Percentiles rank a stretch among this genome's conserved stretches.
phyloP scores from a whole-genome alignment of 352 stramenopile species.

The Peronospora farinosa region DNA sequence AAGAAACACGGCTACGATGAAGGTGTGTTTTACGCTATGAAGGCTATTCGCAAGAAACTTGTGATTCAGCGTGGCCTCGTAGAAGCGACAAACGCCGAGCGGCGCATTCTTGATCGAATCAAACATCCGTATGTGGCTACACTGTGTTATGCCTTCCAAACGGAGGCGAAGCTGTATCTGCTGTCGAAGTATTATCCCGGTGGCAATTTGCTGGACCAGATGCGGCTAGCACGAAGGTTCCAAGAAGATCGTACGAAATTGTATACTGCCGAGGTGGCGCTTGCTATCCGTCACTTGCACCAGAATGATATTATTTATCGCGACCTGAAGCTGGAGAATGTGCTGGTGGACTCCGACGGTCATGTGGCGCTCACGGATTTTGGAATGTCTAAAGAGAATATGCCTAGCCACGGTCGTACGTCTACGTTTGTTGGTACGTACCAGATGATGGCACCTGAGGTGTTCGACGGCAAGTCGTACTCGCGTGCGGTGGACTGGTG shows the following conservation, averaged over 20 bases:
- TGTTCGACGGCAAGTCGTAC: slow-evolving; percentile 86
- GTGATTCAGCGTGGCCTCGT: slow-evolving; percentile 83
- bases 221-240: slow-evolving; percentile 88
- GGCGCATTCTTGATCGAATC: slow-evolving; percentile 85
- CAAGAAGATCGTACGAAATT: slow-evolving; percentile 89
- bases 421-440: slow-evolving; percentile 89
- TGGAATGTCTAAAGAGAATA: slow-evolving; percentile 97
- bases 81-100: slow-evolving; percentile 88
- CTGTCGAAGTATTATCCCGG: slow-evolving; percentile 95
- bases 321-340: slow-evolving; percentile 98
- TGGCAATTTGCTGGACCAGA: slow-evolving; percentile 91
- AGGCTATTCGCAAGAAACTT: slow-evolving; percentile 83
- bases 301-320: slow-evolving; percentile 94
- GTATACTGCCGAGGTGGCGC: slow-evolving; percentile 94
- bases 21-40: slow-evolving; percentile 82
- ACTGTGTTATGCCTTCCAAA: slow-evolving; percentile 89
- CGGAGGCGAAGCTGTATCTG: slow-evolving; percentile 84
- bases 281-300: slow-evolving; percentile 93
- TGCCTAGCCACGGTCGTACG: slow-evolving; percentile 75
- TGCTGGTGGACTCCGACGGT: slow-evolving; percentile 92
- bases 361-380: slow-evolving; percentile 98
- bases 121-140: slow-evolving; percentile 97
- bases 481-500: slow-evolving; percentile 86
- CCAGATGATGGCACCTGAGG: slow-evolving; percentile 89
- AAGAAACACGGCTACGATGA: slow-evolving; percentile 83